These are phyloP conservation scores for Sechiopsis laciniata DNA, from an alignment of 306 rosid species.

Conservation along the genomic window DNA sequence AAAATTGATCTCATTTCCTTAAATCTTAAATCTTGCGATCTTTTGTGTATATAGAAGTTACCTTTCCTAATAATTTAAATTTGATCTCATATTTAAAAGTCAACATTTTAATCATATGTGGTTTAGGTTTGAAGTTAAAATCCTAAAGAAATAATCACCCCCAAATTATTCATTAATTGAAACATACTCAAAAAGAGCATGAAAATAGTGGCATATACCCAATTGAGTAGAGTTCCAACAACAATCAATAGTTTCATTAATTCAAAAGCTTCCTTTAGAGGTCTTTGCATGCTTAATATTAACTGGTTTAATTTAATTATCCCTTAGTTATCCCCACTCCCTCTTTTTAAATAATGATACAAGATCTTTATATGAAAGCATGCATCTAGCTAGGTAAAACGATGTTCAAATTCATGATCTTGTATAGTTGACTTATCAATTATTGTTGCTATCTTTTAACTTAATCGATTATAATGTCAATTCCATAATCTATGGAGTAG, in stretches of 20 bases:
- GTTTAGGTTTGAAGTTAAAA: too few relatives aligned
- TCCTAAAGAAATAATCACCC: not conserved
- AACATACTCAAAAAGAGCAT: slow-evolving; percentile 6
- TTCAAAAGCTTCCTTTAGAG: not conserved
- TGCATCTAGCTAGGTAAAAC: too few relatives aligned
- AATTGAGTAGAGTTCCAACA: slow-evolving; percentile 14
- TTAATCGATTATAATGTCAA: not conserved
- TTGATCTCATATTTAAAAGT: too few relatives aligned
- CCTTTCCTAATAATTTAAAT: too few relatives aligned
- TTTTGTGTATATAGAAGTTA: too few relatives aligned
- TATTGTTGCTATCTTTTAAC: not conserved
- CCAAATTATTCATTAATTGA: not conserved
- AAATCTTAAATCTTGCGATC: too few relatives aligned
- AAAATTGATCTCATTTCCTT: too few relatives aligned
- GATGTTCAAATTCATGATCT: not conserved
- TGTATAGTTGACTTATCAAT: not conserved
- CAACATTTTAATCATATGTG: too few relatives aligned
- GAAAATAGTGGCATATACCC: too few relatives aligned
- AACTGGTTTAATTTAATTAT: too few relatives aligned
- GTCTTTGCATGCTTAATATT: slow-evolving; percentile 5
- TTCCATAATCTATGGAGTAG: not conserved
- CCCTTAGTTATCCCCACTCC: slow-evolving; percentile 15
- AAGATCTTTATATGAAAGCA: too few relatives aligned
- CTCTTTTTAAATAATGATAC: not conserved
- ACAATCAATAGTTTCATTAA: slow-evolving; percentile 18